Evolutionary conservation across 2,329 filamentous ascomycete genomes (phyloP).

Genomic region (Trichoderma aggressivum): DNA sequence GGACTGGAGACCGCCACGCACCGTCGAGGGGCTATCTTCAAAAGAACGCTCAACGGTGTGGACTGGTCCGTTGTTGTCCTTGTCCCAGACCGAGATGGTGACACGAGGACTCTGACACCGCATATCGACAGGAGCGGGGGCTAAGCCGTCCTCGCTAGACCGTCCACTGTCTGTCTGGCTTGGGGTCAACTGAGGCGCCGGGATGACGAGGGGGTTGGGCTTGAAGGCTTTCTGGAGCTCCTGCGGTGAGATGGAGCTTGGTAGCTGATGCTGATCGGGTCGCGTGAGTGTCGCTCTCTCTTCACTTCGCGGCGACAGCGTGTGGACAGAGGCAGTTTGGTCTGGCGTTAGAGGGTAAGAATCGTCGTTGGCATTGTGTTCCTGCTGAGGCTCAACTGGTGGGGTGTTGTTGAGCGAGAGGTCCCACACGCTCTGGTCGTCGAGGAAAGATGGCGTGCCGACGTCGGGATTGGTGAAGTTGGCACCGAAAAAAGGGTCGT

Average conservation of each 20-base stretch:
- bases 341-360: constrained; percentile 50
- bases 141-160: constrained; percentile 50
- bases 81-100: constrained; percentile 55
- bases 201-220: constrained; percentile 30
- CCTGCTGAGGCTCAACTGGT: constrained; percentile 9
- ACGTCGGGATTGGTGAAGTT: constrained; percentile 44
- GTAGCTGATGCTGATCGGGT: constrained; percentile 26
- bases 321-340: constrained; percentile 47
- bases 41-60: constrained; percentile 42
- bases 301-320: constrained; percentile 41
- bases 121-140: constrained; percentile 40
- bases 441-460: constrained; percentile 45
- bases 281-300: constrained; percentile 28
- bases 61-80: constrained; percentile 37
- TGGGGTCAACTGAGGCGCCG: constrained; percentile 44
- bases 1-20: constrained; percentile 35
- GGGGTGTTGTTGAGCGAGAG: constrained; percentile 9
- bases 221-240: constrained; percentile 41
- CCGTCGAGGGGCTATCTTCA: constrained; percentile 35
- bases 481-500: constrained; percentile 51
- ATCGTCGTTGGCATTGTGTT: constrained; percentile 24
- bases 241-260: constrained; percentile 41
- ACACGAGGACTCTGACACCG: constrained; percentile 51
- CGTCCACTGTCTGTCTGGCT: constrained; percentile 47
- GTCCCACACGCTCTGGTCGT: constrained; percentile 28